Percentiles rank a stretch among this genome's conserved stretches.
These are phyloP conservation scores for Nakaseomyces nivariensis DNA, from an alignment of 1,139 yeast species.

Conservation along the genomic window DNA sequence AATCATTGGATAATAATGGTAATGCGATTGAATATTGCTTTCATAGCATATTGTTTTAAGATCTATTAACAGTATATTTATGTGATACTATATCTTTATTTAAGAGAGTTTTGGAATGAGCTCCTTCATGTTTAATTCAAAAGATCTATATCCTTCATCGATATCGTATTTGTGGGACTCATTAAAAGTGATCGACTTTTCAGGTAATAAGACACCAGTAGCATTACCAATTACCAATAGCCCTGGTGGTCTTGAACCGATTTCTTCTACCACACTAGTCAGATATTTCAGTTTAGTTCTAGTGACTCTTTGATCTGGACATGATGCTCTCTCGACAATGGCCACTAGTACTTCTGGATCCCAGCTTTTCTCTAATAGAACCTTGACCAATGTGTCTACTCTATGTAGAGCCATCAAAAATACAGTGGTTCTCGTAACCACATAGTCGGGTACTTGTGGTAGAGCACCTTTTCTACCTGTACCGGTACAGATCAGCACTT, in stretches of 20 bases:
- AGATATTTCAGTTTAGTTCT: constrained; percentile 61
- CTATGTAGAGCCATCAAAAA: constrained; percentile 89
- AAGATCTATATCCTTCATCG: constrained; percentile 48
- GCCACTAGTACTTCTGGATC: constrained; percentile 66
- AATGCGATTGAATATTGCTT: too few species aligned
- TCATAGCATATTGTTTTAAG: too few species aligned
- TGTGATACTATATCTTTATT: not conserved
- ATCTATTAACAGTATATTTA: too few species aligned
- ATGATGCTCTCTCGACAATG: constrained; percentile 81
- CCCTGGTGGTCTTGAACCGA: constrained; percentile 93
- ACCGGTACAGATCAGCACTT: constrained; percentile 87
- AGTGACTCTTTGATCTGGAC: constrained; percentile 84
- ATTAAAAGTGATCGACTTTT: constrained; percentile 19
- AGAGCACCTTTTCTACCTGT: constrained; percentile 83
- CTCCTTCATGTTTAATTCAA: constrained; percentile 7
- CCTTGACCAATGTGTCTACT: constrained; percentile 55
- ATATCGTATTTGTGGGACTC: constrained; percentile 29
- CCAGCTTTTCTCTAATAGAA: constrained; percentile 55
- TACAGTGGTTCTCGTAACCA: constrained; percentile 64
- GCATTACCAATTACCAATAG: constrained; percentile 74
- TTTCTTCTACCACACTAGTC: constrained; percentile 63
- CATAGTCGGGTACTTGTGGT: constrained; percentile 71
- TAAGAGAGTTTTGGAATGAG: not conserved
- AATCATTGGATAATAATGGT: not conserved
- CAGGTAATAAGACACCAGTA: constrained; percentile 46